These are phyloP conservation scores for Gymnopilus dilepis DNA, from an alignment of 768 basidiomycete genomes.

Conservation along the genomic window DNA sequence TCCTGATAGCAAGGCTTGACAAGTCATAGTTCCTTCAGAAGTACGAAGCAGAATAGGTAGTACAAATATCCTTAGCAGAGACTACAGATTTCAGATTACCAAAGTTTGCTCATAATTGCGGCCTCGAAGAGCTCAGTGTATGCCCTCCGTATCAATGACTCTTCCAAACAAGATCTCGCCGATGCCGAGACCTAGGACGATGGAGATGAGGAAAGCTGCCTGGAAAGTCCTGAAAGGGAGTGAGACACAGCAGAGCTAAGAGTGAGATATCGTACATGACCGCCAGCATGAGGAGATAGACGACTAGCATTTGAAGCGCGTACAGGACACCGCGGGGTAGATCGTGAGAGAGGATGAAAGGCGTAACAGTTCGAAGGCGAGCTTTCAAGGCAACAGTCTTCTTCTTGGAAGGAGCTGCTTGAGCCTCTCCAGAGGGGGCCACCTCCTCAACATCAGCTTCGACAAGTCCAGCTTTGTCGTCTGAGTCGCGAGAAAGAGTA, in stretches of 20 bases:
- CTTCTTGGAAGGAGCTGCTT: not conserved
- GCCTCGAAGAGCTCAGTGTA: constrained; percentile 20
- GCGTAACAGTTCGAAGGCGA: constrained; percentile 48
- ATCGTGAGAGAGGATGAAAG: constrained; percentile 74
- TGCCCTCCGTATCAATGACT: constrained; percentile 31
- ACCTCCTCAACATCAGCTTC: constrained; percentile 9
- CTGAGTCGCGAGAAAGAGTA: not conserved
- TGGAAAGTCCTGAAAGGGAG: constrained; percentile 75
- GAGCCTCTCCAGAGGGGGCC: not conserved
- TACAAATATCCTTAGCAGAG: not conserved
- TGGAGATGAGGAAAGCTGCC: constrained; percentile 74
- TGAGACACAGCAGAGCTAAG: constrained; percentile 8
- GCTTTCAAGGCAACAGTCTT: constrained; percentile 13
- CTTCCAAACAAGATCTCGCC: constrained; percentile 80
- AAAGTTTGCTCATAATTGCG: too few species aligned
- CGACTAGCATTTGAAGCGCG: constrained; percentile 63
- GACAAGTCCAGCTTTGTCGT: constrained; percentile 1
- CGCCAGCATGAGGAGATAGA: constrained; percentile 79
- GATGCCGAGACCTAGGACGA: constrained; percentile 70
- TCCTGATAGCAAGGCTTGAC: too few species aligned
- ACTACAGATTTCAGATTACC: too few species aligned
- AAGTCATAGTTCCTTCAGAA: not conserved
- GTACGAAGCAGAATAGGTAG: not conserved
- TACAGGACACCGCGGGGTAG: constrained; percentile 71
- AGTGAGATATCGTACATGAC: constrained; percentile 62